Percentiles rank a stretch among this genome's conserved stretches.
phyloP scores from a whole-genome alignment of 2,329 filamentous ascomycete species.

The Pseudogymnoascus sp. region DNA sequence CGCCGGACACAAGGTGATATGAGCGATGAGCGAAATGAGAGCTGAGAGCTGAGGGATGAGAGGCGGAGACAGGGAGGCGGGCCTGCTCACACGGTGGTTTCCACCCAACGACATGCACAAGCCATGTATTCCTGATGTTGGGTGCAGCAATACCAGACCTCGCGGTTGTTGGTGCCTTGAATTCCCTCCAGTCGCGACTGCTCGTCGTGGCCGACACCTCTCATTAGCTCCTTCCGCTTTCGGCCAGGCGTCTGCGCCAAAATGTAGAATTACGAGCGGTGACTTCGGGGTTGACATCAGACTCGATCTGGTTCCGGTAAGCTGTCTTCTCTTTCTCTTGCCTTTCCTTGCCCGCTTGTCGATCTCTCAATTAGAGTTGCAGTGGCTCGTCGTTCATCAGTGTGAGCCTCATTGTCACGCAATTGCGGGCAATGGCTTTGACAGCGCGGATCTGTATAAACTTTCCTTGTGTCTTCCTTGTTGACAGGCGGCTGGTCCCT shows the following conservation, averaged over 20 bases:
- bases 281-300: background rate
- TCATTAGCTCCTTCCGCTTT: background rate
- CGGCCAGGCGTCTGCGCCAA: background rate
- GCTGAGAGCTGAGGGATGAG: background rate
- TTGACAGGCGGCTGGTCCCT: slow-evolving; percentile 1
- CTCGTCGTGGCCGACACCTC: background rate
- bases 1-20: background rate
- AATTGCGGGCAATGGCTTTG: slow-evolving; percentile 3
- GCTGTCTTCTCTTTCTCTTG: background rate
- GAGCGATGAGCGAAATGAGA: background rate
- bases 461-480: background rate
- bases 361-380: slow-evolving; percentile 1
- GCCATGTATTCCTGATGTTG: background rate
- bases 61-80: background rate
- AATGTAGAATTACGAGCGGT: background rate
- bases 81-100: background rate
- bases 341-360: background rate
- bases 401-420: slow-evolving; percentile 3
- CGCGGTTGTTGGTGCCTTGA: background rate
- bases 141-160: background rate
- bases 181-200: background rate
- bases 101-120: background rate
- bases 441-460: slow-evolving; percentile 1
- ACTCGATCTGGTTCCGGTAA: background rate
- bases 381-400: background rate